Evolutionary conservation across 106 monocot genomes (phyloP), one percentile per base, ranked within the genome.

Genomic region (Platanthera zijinensis): DNA sequence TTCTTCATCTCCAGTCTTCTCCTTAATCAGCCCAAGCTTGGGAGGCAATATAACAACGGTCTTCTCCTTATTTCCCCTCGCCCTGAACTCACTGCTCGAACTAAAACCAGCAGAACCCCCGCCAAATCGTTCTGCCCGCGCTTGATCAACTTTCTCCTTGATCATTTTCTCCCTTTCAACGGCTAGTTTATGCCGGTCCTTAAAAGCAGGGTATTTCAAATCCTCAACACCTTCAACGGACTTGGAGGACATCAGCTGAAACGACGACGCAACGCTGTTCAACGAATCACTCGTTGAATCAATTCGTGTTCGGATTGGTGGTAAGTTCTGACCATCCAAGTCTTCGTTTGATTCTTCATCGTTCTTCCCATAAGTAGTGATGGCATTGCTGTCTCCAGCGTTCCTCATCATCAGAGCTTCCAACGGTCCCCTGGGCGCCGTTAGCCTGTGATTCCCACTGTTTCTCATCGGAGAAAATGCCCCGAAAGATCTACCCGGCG

Each of bases 201-300:
- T 97, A 72, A 90, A 97, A 51, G 89, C 89, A 14, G 96, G 96
- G 71, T 93, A 97, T 80, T 93, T 97, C 5, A 91, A 93, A 6
- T 91, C 87, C 19, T 89, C 93, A 28, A 91, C 87, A 66, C 86
- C 86, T 84, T 91, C 93, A 18, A 97, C 87, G 1, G 96, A 81
- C 77, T 90, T 97, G n/a, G n/a, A n/a, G 5, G 96, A 91, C 89
- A 97, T 93, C 47, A 97, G 68, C 11, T 91, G 84, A 82, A 97
- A 97, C 25, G 93, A 97, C 13, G 82, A 57, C 9, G 90, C 62
- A 21, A 97, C 93, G 30, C 39, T 86, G 67, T 86, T 89, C 50
- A 88, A 66, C n/a, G 88, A 84, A 45, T 93, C 89, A 25, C 48
- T 80, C 2, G n/a, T n/a, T n/a, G 86, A 81, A 15, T 82, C 72